A percentile compares a stretch with the other conserved stretches of the same genome.
phyloP scores from a whole-genome alignment of 75 land plant species.

The Cryptomeria japonica region DNA sequence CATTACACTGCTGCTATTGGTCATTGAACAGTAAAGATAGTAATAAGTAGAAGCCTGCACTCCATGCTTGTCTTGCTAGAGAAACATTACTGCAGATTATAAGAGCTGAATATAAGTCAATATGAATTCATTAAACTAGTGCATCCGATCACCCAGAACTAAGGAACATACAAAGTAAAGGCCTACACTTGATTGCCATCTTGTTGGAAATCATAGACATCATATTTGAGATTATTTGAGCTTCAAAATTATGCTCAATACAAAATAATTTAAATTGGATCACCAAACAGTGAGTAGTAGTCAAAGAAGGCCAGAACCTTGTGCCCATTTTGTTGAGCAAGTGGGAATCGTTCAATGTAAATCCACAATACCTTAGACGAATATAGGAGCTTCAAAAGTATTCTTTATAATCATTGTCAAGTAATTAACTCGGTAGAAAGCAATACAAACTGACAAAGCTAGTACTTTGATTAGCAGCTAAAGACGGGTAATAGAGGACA shows the following conservation, averaged over 20 bases:
- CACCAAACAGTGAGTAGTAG: not conserved
- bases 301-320: not conserved
- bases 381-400: not conserved
- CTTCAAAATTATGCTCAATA: not conserved
- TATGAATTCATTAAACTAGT: not conserved
- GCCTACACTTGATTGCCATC: not conserved
- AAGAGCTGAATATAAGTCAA: not conserved
- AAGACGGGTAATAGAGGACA: not conserved
- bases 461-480: not conserved
- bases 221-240: not conserved
- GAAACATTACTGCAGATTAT: not conserved
- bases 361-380: not conserved
- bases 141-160: not conserved
- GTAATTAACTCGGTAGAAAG: not conserved
- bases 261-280: not conserved
- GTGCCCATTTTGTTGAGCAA: not conserved
- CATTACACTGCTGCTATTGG: not conserved
- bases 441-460: not conserved
- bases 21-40: not conserved
- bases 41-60: not conserved
- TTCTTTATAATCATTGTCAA: not conserved
- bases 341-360: not conserved
- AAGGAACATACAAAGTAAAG: not conserved
- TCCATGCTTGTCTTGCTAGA: not conserved
- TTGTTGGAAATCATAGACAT: not conserved